phyloP scores from a whole-genome alignment of 108 stramenopile species.

The Ochromonas danica region DNA sequence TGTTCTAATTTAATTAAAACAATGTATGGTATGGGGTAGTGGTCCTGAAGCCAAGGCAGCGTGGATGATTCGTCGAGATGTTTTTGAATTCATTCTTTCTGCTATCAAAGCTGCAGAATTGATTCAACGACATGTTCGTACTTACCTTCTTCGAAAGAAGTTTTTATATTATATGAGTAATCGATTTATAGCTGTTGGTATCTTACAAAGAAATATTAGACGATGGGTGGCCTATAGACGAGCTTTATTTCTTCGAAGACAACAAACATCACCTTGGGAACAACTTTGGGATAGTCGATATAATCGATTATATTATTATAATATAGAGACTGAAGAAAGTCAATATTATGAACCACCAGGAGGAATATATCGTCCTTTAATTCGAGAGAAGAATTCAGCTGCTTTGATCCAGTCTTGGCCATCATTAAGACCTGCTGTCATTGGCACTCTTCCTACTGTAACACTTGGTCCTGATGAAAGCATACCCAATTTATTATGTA shows the following conservation, averaged over 20 bases:
- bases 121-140: slow-evolving; percentile 38
- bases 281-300: slow-evolving; percentile 46
- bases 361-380: slow-evolving; percentile 52
- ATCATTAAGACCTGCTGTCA: slow-evolving; percentile 35
- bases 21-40: background rate
- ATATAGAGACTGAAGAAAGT: slow-evolving; percentile 41
- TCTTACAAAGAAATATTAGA: slow-evolving; percentile 36
- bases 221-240: slow-evolving; percentile 24
- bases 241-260: slow-evolving; percentile 23
- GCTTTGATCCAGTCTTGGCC: slow-evolving; percentile 50
- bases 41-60: slow-evolving; percentile 37
- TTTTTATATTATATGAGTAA: slow-evolving; percentile 22
- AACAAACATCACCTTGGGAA: slow-evolving; percentile 47
- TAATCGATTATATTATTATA: slow-evolving; percentile 46
- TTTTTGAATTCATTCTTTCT: background rate
- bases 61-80: slow-evolving; percentile 35
- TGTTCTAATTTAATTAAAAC: too few species aligned
- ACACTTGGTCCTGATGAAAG: too few species aligned
- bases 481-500: background rate
- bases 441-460: background rate
- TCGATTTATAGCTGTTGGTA: slow-evolving; percentile 34
- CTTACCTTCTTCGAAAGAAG: slow-evolving; percentile 34
- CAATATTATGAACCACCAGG: slow-evolving; percentile 39
- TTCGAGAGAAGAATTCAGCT: slow-evolving; percentile 43
- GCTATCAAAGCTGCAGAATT: background rate